Base-by-base conservation (phyloP, 371 early-diverging fungal genomes). In the Globomyces sp. region DNA sequence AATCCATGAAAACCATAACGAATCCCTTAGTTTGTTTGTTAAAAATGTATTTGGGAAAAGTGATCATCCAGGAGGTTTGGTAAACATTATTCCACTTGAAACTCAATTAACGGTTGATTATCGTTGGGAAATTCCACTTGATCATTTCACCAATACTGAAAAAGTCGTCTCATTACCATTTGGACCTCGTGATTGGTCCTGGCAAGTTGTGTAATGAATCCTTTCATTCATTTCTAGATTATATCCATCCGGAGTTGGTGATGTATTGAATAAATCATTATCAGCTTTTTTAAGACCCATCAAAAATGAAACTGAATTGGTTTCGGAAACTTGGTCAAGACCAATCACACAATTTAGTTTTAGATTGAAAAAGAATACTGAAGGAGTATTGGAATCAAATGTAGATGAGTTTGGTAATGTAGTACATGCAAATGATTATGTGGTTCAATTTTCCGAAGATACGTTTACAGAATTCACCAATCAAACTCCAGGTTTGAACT, bases 121-220 rank as follows among this genome's bases (percentile, higher is more conserved):
- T 39, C 46, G 43, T 11, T 74, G 75, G 75, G 46, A 64, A 13
- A 64, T 74, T 43, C 60, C 64, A 46, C 41, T 63, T 48, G 62
- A 68, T 34, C 3, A 42, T 13, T 41, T 52, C 45, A 24, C 64
- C 4, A 43, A 60, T n/a, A 72, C 71, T 36, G 77, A 76, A 47
- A 79, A 79, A 68, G 36, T 79, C 37, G 80, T 79, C 3, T 77
- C 77, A 13, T 64, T 68, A 10, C 75, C 77, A 2, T 79, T 79
- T 68, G 80, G 80, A 1, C 73, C 77, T 10, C 11, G 46, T 5
- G 73, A 77, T 11, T 77, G 76, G 72, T 53, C 64, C n/a, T 79
- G 77, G 77, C 80, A 79, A 67, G 55, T 74, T 45, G 72, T 77
- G 6, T 60, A 60, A 24, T 4, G 1, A 6, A 37, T 46, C 13